Conservation (phyloP, 2,329 filamentous ascomycete genomes). For the Epichloe glyceriae region DNA sequence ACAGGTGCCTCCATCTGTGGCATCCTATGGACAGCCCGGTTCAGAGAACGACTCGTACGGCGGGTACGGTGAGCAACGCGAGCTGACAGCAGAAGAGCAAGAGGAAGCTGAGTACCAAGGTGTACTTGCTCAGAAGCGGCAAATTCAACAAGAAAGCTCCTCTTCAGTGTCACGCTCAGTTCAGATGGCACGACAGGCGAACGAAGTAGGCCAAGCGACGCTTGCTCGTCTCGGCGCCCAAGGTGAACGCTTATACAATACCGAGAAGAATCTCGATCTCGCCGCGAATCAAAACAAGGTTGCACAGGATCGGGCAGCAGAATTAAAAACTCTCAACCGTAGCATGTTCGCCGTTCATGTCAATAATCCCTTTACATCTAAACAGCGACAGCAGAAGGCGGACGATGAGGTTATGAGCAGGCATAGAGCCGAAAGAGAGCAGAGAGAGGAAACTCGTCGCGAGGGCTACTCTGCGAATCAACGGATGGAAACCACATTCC, state of each 20-base stretch:
- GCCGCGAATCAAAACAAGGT: conserved; percentile 63
- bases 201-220: conserved; percentile 52
- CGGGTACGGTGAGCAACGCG: conserved; percentile 54
- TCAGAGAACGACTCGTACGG: conserved; percentile 25
- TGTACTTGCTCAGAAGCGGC: conserved; percentile 37
- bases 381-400: conserved; percentile 46
- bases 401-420: conserved; percentile 59
- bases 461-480: conserved; percentile 38
- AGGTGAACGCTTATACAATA: conserved; percentile 69
- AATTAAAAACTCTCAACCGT: conserved; percentile 73
- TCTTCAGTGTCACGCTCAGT: conserved; percentile 26
- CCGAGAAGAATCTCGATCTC: conserved; percentile 70
- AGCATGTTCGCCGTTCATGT: conserved; percentile 86
- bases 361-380: conserved; percentile 63
- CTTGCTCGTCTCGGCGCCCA: conserved; percentile 64
- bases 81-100: conserved; percentile 70
- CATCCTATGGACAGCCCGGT: conserved; percentile 15
- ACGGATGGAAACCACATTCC: conserved; percentile 39
- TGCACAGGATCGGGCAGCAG: conserved; percentile 67
- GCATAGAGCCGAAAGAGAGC: conserved; percentile 50
- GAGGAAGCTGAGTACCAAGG: conserved; percentile 60
- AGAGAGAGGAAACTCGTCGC: conserved; percentile 47
- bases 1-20: conserved; percentile 9
- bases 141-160: conserved; percentile 66
- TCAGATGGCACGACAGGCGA: conserved; percentile 30